Evolutionary conservation across 2,329 filamentous ascomycete species (phyloP).

Genomic region (Aspergillus texensis): DNA sequence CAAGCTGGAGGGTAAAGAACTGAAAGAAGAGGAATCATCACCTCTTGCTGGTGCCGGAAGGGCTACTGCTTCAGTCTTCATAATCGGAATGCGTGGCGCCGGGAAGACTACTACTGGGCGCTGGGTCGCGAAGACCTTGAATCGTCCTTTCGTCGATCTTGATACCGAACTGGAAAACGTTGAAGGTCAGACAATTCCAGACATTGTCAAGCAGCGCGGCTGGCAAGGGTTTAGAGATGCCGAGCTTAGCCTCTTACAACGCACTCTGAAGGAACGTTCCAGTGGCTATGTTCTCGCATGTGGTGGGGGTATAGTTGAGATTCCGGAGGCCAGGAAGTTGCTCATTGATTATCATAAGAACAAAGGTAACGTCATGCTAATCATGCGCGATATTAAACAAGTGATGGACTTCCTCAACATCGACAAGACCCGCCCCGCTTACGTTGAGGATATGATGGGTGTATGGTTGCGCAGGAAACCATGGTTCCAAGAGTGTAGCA

Average conservation of each 20-base stretch:
- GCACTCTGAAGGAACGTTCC: slow-evolving; percentile 73
- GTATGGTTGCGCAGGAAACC: slow-evolving; percentile 88
- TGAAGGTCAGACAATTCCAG: slow-evolving; percentile 75
- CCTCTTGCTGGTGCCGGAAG: slow-evolving; percentile 43
- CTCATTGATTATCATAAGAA: slow-evolving; percentile 71
- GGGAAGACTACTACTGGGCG: slow-evolving; percentile 92
- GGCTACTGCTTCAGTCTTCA: slow-evolving; percentile 72
- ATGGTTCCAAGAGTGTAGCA: slow-evolving; percentile 92
- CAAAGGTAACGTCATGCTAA: slow-evolving; percentile 82
- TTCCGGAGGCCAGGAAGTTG: slow-evolving; percentile 73
- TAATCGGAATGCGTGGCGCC: slow-evolving; percentile 96
- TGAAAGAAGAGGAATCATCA: slow-evolving; percentile 41
- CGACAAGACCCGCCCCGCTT: slow-evolving; percentile 89
- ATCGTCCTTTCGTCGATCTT: slow-evolving; percentile 79
- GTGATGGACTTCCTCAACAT: slow-evolving; percentile 86
- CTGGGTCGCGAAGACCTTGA: slow-evolving; percentile 77
- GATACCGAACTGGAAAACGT: slow-evolving; percentile 82
- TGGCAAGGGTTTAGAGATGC: slow-evolving; percentile 87
- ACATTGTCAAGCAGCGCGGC: slow-evolving; percentile 76
- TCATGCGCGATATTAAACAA: slow-evolving; percentile 84
- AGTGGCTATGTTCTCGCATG: slow-evolving; percentile 85
- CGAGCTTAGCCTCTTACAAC: slow-evolving; percentile 74
- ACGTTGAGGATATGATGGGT: slow-evolving; percentile 86
- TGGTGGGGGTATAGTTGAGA: slow-evolving; percentile 91
- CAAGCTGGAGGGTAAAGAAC: slow-evolving; percentile 73